Evolutionary conservation across 371 early-diverging fungal genomes (phyloP).

Genomic region (Mortierella sp.): DNA sequence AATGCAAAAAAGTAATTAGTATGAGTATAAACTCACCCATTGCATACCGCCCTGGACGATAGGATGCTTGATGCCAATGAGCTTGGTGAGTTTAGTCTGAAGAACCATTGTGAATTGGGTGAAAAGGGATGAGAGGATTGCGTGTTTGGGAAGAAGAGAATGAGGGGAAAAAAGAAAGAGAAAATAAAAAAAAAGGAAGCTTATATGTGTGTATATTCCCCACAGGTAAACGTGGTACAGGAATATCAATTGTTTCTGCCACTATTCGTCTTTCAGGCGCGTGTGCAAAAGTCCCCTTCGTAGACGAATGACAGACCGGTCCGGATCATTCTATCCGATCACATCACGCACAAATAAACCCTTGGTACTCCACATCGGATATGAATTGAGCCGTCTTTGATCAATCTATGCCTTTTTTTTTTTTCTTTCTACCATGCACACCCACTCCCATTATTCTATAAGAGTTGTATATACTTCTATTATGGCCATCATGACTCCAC

Average conservation of each 20-base stretch:
- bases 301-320: constrained; percentile 30
- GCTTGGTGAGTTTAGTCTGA: constrained; percentile 71
- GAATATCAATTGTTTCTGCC: too few relatives aligned
- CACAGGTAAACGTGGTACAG: too few relatives aligned
- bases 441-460: too few relatives aligned
- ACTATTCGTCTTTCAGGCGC: too few relatives aligned
- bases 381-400: constrained; percentile 13
- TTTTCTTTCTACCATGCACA: neutral
- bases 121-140: neutral
- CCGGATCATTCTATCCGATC: constrained; percentile 19
- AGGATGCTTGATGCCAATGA: constrained; percentile 79
- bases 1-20: constrained; percentile 1
- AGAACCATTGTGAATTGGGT: constrained; percentile 64
- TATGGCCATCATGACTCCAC: too few relatives aligned
- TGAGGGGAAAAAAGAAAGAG: constrained; percentile 5
- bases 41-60: constrained; percentile 67
- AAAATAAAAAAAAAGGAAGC: neutral
- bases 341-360: neutral
- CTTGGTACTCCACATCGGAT: neutral
- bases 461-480: too few relatives aligned
- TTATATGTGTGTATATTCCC: too few relatives aligned
- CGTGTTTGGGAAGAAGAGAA: constrained; percentile 10
- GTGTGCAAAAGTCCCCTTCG: constrained; percentile 1
- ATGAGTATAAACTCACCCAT: constrained; percentile 39
- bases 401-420: neutral